These are phyloP conservation scores for Amanita exitialis DNA, from an alignment of 768 basidiomycete genomes.

Conservation along the genomic window DNA sequence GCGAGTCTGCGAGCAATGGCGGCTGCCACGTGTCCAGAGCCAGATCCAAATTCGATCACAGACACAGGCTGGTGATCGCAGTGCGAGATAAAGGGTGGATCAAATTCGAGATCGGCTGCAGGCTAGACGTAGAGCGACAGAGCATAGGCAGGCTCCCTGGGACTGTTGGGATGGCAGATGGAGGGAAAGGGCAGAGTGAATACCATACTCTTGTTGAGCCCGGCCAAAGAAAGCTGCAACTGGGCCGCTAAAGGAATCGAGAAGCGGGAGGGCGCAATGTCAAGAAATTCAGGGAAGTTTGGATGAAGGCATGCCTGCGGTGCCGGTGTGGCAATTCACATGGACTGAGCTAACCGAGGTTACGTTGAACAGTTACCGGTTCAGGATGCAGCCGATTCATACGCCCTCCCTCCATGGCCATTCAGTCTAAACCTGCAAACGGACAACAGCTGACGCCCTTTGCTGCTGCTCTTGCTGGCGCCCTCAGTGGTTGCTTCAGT, in stretches of 20 bases:
- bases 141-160: conserved; percentile 68
- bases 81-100: conserved; percentile 37
- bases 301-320: conserved; percentile 10
- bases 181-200: conserved; percentile 11
- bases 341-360: neutral
- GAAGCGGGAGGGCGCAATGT: conserved; percentile 22
- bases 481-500: conserved; percentile 87
- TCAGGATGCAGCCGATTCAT: conserved; percentile 2
- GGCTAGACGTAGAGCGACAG: conserved; percentile 45
- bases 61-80: conserved; percentile 15
- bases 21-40: conserved; percentile 54
- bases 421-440: conserved; percentile 48
- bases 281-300: conserved; percentile 30
- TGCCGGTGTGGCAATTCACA: neutral
- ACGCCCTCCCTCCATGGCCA: conserved; percentile 26
- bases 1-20: conserved; percentile 23
- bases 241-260: conserved; percentile 8
- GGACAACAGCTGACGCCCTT: conserved; percentile 74
- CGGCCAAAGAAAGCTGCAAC: conserved; percentile 15
- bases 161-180: neutral
- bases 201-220: conserved; percentile 68
- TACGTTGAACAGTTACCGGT: neutral
- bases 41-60: conserved; percentile 74
- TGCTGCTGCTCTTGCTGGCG: conserved; percentile 85
- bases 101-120: conserved; percentile 30